Evolutionary conservation across 345 rosid genomes (phyloP).

Genomic region (Aegle marmelos): DNA sequence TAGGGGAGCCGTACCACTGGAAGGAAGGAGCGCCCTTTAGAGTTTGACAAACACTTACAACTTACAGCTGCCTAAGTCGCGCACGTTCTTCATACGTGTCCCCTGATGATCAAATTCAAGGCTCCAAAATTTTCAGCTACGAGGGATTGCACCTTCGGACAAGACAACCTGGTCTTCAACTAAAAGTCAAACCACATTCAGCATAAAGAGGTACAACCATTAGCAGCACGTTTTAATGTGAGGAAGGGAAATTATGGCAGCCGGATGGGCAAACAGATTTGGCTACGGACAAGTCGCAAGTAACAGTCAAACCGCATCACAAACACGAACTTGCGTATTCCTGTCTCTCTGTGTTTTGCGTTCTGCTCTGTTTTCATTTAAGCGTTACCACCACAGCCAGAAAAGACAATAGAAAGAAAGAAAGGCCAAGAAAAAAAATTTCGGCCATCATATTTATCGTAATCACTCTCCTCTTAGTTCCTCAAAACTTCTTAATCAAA

Average conservation of each 20-base stretch:
- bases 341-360: background rate
- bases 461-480: background rate
- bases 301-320: background rate
- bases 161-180: background rate
- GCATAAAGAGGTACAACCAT: background rate
- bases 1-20: too few relatives aligned
- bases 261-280: background rate
- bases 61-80: background rate
- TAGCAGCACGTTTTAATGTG: background rate
- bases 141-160: background rate
- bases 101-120: background rate
- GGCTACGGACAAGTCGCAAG: background rate
- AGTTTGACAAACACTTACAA: too few relatives aligned
- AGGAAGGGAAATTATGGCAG: background rate
- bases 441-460: background rate
- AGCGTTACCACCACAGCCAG: background rate
- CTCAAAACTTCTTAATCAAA: background rate
- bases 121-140: background rate
- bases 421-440: too few relatives aligned
- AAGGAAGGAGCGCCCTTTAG: too few relatives aligned
- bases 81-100: background rate
- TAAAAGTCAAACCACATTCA: background rate
- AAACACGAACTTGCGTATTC: constrained; percentile 6
- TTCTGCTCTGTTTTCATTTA: background rate
- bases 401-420: too few relatives aligned